Evolutionary conservation across 805 yeast species (phyloP), one percentile per base, ranked within the genome.

Genomic region (Kuraishia floccosa): DNA sequence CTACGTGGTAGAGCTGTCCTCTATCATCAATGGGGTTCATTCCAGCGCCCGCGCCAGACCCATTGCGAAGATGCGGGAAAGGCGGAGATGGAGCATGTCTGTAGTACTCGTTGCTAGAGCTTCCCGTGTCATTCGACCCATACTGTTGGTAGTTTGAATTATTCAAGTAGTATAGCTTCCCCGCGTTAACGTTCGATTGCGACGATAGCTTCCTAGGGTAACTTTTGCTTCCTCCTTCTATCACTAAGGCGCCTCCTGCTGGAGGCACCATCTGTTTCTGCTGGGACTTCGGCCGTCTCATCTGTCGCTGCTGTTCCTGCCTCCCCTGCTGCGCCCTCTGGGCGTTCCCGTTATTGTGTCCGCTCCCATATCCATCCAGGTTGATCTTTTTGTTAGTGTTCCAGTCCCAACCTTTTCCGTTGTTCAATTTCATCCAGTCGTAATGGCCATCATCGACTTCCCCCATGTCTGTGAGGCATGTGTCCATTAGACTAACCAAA

Each of bases 371-470:
- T 4, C 93, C 93, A 50, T 81, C 85, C 40, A 81, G 55, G 54
- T 81, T 81, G 28, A 83, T 84, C 48, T 83, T 78, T 50, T 76
- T 79, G 49, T 81, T 81, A 37, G 78, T 69, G 37, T 65, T 49
- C 45, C 82, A 68, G 49, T 80, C 85, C 91, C 91, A 81, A 12
- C 91, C 91, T 48, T 70, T 69, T 29, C 91, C 91, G 31, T 74
- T 72, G 47, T 81, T 81, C 42, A 81, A 64, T 43, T 69, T 76
- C 76, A 77, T 72, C 93, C 93, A 80, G 47, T 82, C 93, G 45
- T 77, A 82, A 39, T 68, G 71, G 8, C 72, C 81, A 47, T 79
- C 85, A 36, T 75, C 74, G 23, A 56, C 47, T 43, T 72, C 72
- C 11, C 76, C 76, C 39, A 72, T 54, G 34, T 70, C 74, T 31